Evolutionary conservation across 2,329 filamentous ascomycete genomes (phyloP).

Genomic region (Penicillium nordicum): DNA sequence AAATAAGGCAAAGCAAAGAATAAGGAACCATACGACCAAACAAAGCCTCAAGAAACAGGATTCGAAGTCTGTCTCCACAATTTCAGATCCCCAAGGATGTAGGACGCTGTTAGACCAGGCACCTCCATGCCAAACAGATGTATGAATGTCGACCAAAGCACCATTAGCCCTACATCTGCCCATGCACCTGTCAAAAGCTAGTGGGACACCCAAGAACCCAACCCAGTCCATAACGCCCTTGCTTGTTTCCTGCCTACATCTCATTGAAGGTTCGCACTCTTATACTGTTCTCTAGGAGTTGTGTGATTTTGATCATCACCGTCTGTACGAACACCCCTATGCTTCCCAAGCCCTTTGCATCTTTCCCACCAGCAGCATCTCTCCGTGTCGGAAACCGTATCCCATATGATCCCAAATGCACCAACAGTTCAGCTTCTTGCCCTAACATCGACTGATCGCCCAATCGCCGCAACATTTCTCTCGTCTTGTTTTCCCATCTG

Average conservation of each 20-base stretch:
- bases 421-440: neutral
- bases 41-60: neutral
- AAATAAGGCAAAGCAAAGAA: neutral
- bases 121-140: neutral
- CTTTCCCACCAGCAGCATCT: constrained; percentile 9
- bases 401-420: constrained; percentile 2
- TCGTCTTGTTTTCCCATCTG: neutral
- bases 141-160: constrained; percentile 1
- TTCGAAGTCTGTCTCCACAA: neutral
- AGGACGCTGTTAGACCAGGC: constrained; percentile 1
- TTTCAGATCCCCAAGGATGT: constrained; percentile 1
- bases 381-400: neutral
- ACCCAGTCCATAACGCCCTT: constrained; percentile 4
- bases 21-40: neutral
- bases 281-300: constrained; percentile 40
- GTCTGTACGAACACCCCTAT: constrained; percentile 38
- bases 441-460: neutral
- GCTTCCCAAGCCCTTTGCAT: constrained; percentile 1
- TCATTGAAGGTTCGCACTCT: constrained; percentile 25
- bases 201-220: constrained; percentile 4
- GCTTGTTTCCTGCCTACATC: neutral
- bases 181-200: constrained; percentile 1
- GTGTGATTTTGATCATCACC: constrained; percentile 45
- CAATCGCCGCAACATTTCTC: neutral
- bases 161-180: neutral